Evolutionary conservation across 306 rosid species (phyloP).

Genomic region (Vachellia collinsii): DNA sequence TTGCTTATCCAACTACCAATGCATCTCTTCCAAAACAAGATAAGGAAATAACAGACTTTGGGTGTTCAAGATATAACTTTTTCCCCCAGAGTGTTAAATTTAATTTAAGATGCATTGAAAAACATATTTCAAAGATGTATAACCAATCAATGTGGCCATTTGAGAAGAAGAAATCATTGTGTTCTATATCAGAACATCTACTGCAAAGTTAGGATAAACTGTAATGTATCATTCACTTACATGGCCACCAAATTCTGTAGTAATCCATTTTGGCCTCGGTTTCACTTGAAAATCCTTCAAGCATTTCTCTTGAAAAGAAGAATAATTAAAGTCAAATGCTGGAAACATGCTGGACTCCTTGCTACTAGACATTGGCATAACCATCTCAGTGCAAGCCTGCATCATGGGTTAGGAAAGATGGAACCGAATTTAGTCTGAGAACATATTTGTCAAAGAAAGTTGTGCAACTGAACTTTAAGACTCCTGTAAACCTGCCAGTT

Average conservation of each 20-base stretch:
- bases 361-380: constrained; percentile 85
- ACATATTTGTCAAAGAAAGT: constrained; percentile 30
- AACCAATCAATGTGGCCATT: not conserved
- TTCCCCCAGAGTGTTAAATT: too few species aligned
- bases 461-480: not conserved
- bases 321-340: constrained; percentile 54
- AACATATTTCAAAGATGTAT: constrained; percentile 4
- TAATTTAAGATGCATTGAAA: too few species aligned
- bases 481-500: constrained; percentile 69
- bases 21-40: constrained; percentile 11
- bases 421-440: constrained; percentile 26
- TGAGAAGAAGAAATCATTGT: not conserved
- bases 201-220: constrained; percentile 29
- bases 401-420: constrained; percentile 17
- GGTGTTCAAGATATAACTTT: not conserved
- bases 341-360: constrained; percentile 69
- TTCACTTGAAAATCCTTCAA: constrained; percentile 47
- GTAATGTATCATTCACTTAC: constrained; percentile 50
- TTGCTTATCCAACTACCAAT: not conserved
- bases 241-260: constrained; percentile 80
- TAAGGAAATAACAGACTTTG: constrained; percentile 1
- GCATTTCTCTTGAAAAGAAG: constrained; percentile 64
- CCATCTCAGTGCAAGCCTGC: constrained; percentile 93
- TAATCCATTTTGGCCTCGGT: constrained; percentile 78
- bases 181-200: not conserved